Base-by-base conservation (phyloP, 257 asterid species). In the Capsicum baccatum region DNA sequence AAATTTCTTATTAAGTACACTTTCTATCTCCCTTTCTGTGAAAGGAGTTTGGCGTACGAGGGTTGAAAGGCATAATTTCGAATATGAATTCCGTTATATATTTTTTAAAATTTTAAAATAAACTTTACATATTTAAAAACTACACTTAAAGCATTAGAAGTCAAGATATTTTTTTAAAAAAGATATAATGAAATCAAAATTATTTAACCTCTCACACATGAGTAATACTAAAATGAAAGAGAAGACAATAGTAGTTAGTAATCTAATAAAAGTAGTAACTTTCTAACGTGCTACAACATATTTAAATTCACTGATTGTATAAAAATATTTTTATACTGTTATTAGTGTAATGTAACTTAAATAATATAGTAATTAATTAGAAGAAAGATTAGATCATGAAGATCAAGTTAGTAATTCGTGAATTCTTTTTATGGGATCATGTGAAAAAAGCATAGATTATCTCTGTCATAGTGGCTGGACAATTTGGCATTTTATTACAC, bases 341-440 rank as follows among this genome's bases (percentile, higher is more conserved):
- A 12, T 35, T 13, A 66, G 44, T 35, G 6, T 66, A 67, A 67
- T 67, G 19, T 17, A 35, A 12, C 74, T 66, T 66, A 66, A 66
- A 12, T 66, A 33, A 67, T 67, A 3, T 33, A 33, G 6, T 26
- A 58, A 15, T 17, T 70, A 74, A 14, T 68, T 19, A 19, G 42
- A 69, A 66, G 76, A 71, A 83, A 83, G 50, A 39, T 76, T 62
- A 48, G 83, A 82, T 26, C 33, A 26, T 79, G 85, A 84, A 62
- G 84, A 88, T 88, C 88, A 84, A 82, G 82, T 84, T 88, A 84
- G 89, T 86, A 79, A 86, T 86, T 55, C 87, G 87, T 44, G 86
- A 88, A 67, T 21, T 79, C 87, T 68, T 83, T 86, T 86, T 84
- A 70, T 86, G 91, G 91, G 89, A 88, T 88, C 89, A 88, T 86